Base-by-base conservation (phyloP, 2,329 filamentous ascomycete genomes). In the Penicillium sp. region DNA sequence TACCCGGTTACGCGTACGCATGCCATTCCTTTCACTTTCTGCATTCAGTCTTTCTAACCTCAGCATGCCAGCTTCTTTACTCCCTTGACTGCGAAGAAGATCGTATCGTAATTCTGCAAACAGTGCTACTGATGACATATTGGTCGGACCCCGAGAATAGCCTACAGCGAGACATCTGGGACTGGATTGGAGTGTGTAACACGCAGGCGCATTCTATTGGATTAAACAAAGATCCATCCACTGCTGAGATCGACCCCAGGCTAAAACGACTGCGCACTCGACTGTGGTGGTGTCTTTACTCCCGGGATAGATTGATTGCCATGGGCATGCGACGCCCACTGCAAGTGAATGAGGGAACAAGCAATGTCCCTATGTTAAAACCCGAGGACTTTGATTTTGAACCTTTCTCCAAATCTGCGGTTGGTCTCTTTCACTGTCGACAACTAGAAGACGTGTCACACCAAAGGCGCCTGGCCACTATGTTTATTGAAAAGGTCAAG, bases 201-300 rank as follows among this genome's bases (percentile, higher is more conserved):
- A 95, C 90, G 5, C 81, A 95, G 48, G 91, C 90, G 49, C 90
- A 95, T 71, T 95, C 90, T 3, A 95, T 96, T 62, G 91, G 91
- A 3, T 80, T 96, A 10, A 90, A 96, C 72, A 87, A 90, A 61
- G 90, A 95, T 65, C 90, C 66, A 7, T 48, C 63, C 13, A 31
- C 58, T 10, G 53, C 90, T 41, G 85, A 84, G 65, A 89, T 95
- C 80, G 82, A 89, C 19, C 75, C 76, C 1, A 80, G 82, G 46
- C 87, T 86, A 66, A 87, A 90, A 69, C 88, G 86, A 66, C 75
- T 96, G 31, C 93, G 91, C 84, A 93, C 92, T 73, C 84, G 91
- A 39, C 90, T 96, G 60, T 96, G 92, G 92, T 96, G 92, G 92
- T 93, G 90, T 26, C 90, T 91, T 61, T 96, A 93, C 69, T 95